These are phyloP conservation scores for Aureobasidium uvarum DNA, from an alignment of 2,329 filamentous ascomycete species.

Conservation along the genomic window DNA sequence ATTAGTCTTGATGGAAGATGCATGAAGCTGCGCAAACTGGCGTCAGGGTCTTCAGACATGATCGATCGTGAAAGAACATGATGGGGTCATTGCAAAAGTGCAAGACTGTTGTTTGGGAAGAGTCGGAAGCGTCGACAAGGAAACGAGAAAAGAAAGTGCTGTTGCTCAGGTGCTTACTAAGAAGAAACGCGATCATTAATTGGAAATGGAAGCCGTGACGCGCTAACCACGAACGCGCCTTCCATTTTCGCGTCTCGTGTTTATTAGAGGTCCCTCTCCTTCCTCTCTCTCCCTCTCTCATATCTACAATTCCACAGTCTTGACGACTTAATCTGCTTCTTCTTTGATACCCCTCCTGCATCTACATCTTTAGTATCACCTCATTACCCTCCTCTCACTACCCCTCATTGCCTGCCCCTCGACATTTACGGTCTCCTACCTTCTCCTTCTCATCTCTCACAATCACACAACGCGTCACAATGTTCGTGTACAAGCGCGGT, in stretches of 20 bases:
- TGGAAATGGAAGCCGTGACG: too few relatives aligned
- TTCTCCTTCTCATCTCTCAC: constrained; percentile 25
- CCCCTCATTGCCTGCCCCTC: constrained; percentile 20
- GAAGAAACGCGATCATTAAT: background rate
- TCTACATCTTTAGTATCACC: constrained; percentile 15
- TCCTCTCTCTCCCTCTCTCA: constrained; percentile 12
- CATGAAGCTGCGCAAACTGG: constrained; percentile 13
- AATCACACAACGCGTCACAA: constrained; percentile 40
- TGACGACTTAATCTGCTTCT: constrained; percentile 26
- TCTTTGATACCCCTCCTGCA: constrained; percentile 25
- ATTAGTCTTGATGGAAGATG: background rate
- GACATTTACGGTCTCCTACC: constrained; percentile 16
- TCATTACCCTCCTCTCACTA: background rate
- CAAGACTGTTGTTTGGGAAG: background rate
- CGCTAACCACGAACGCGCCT: background rate
- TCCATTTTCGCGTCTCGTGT: background rate
- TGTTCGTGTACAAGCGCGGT: constrained; percentile 66
- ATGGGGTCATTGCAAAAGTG: background rate
- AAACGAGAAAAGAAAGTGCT: constrained; percentile 23
- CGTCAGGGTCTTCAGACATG: constrained; percentile 2
- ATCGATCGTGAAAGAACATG: background rate
- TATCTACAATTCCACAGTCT: constrained; percentile 12
- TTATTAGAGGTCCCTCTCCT: background rate
- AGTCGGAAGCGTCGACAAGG: constrained; percentile 18
- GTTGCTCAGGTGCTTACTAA: constrained; percentile 20